These are phyloP conservation scores for Neocatenulostroma microsporum DNA, from an alignment of 2,329 filamentous ascomycete genomes.

Conservation along the genomic window DNA sequence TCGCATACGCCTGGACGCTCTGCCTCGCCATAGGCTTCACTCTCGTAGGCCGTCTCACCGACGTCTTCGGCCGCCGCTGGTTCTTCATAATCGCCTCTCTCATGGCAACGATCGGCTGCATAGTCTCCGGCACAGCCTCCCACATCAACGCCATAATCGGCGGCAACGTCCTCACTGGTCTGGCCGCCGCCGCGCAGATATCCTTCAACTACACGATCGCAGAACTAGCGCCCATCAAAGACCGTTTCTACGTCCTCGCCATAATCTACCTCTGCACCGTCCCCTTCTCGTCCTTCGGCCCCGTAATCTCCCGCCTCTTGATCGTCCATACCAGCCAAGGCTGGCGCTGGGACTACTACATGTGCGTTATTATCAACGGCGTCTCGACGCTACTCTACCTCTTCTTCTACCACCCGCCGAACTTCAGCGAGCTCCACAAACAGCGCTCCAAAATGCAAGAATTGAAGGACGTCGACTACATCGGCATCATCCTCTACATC, in stretches of 20 bases:
- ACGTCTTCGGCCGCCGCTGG: slow-evolving; percentile 32
- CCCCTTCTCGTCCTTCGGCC: slow-evolving; percentile 4
- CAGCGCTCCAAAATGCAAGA: slow-evolving; percentile 1
- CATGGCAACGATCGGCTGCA: slow-evolving; percentile 29
- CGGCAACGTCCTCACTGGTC: slow-evolving; percentile 3
- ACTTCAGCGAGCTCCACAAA: slow-evolving; percentile 4
- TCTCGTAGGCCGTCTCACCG: slow-evolving; percentile 31
- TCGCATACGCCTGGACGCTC: slow-evolving; percentile 28
- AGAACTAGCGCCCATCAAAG: slow-evolving; percentile 6
- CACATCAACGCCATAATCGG: slow-evolving; percentile 7
- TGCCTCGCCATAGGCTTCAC: slow-evolving; percentile 31
- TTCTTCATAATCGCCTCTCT: slow-evolving; percentile 30
- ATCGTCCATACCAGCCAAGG: no score
- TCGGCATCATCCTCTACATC: slow-evolving; percentile 12
- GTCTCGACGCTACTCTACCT: slow-evolving; percentile 12
- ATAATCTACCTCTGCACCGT: slow-evolving; percentile 3
- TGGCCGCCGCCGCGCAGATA: slow-evolving; percentile 6
- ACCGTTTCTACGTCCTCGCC: slow-evolving; percentile 2
- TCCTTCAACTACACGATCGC: slow-evolving; percentile 5
- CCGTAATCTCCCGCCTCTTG: background rate
- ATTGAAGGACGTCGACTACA: slow-evolving; percentile 9
- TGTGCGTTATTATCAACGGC: slow-evolving; percentile 10
- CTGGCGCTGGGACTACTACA: no score
- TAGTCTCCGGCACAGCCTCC: slow-evolving; percentile 18
- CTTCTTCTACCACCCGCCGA: slow-evolving; percentile 12